Conservation (phyloP, 148 eudicot species). For the Agrostemma githago region DNA sequence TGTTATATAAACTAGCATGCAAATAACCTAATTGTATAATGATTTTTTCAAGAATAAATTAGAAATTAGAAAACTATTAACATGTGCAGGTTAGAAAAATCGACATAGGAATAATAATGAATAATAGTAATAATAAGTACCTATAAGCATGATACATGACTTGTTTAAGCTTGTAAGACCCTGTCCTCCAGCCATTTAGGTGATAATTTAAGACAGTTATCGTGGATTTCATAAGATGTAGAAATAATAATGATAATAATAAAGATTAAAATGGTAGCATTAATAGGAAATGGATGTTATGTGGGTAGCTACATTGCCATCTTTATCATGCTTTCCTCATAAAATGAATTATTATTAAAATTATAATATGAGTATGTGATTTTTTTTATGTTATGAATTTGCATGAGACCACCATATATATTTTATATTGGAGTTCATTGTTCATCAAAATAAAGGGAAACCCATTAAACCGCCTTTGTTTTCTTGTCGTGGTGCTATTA, state of each 20-base stretch:
- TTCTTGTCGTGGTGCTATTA: neutral
- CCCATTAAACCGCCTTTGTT: neutral
- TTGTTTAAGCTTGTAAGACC: slow-evolving; percentile 42
- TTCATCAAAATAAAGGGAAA: neutral
- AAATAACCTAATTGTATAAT: no score
- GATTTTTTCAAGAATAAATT: no score
- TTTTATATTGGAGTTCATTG: slow-evolving; percentile 7
- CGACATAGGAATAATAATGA: no score
- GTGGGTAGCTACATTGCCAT: neutral
- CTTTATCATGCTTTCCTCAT: neutral
- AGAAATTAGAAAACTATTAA: no score
- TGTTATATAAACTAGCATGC: no score
- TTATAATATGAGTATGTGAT: neutral
- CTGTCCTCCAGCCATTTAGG: slow-evolving; percentile 40
- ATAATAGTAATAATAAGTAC: slow-evolving; percentile 24
- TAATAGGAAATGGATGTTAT: neutral
- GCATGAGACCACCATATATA: neutral
- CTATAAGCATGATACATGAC: slow-evolving; percentile 70
- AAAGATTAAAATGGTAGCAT: neutral
- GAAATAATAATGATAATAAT: no score
- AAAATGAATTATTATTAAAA: neutral
- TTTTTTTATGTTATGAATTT: neutral
- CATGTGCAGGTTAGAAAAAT: no score
- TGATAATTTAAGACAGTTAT: neutral
- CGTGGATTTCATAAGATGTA: neutral